Percentiles rank a stretch among this genome's conserved stretches.
These are phyloP conservation scores for Vanderwaltozyma verrucispora DNA, from an alignment of 805 yeast species.

Conservation along the genomic window DNA sequence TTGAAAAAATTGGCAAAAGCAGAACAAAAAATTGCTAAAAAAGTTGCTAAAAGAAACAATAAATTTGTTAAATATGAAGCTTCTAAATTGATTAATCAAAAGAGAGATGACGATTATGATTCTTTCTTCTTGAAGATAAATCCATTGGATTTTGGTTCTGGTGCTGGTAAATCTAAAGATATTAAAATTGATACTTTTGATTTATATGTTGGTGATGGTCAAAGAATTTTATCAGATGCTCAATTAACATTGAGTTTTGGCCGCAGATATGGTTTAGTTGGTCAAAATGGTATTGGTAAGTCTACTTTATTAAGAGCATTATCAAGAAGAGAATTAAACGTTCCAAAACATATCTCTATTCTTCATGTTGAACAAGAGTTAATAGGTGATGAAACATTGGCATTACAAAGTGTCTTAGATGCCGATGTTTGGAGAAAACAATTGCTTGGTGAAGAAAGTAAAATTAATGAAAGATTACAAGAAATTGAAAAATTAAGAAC, in stretches of 20 bases:
- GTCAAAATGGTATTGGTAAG: conserved; percentile 99
- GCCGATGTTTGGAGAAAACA: conserved; percentile 99
- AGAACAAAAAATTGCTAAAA: conserved; percentile 93
- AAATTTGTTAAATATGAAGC: conserved; percentile 85
- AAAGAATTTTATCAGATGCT: conserved; percentile 83
- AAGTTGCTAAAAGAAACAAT: conserved; percentile 80
- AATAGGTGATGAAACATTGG: conserved; percentile 83
- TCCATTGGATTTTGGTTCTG: conserved; percentile 82
- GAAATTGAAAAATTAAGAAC: conserved; percentile 62
- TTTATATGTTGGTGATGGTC: conserved; percentile 90
- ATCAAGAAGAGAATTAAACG: conserved; percentile 84
- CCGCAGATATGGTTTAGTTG: conserved; percentile 92
- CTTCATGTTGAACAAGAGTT: conserved; percentile 97
- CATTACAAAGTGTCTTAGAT: conserved; percentile 91
- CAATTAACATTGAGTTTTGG: conserved; percentile 82
- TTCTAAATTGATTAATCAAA: conserved; percentile 69
- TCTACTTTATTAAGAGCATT: conserved; percentile 86
- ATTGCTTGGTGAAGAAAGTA: conserved; percentile 62
- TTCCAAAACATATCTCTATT: conserved; percentile 92
- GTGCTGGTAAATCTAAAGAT: conserved; percentile 96
- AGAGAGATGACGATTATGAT: conserved; percentile 70
- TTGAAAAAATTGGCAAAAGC: conserved; percentile 95
- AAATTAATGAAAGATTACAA: conserved; percentile 59
- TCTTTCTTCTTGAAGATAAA: conserved; percentile 91
- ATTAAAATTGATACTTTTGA: conserved; percentile 89